These are phyloP conservation scores for Sporothrix humicola DNA, from an alignment of 2,329 filamentous ascomycete species.

Conservation along the genomic window DNA sequence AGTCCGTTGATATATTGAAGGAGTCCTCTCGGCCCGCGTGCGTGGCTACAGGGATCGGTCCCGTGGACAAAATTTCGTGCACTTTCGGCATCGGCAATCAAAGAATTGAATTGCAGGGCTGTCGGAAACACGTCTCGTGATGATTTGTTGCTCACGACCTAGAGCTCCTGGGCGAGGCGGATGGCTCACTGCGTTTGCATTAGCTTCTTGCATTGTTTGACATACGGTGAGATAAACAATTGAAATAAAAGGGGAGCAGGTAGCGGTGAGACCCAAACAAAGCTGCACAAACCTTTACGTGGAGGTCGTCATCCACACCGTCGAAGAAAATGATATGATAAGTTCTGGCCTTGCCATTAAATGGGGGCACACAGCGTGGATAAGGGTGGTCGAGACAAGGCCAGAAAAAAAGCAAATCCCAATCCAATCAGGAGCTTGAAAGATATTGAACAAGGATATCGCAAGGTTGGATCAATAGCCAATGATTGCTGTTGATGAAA, in stretches of 20 bases:
- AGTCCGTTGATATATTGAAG: background rate
- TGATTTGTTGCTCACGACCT: background rate
- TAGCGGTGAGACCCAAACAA: conserved; percentile 22
- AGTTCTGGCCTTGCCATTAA: background rate
- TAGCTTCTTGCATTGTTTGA: conserved; percentile 2
- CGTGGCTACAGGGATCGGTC: background rate
- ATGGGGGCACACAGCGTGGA: conserved; percentile 10
- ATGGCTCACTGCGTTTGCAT: too few relatives aligned
- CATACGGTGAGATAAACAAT: background rate
- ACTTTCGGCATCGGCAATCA: background rate
- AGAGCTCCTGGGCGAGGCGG: background rate
- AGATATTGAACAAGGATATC: conserved; percentile 2
- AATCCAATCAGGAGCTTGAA: background rate
- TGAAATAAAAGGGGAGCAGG: background rate
- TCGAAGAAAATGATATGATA: background rate
- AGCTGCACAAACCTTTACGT: conserved; percentile 18
- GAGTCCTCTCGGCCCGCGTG: background rate
- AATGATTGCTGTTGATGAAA: background rate
- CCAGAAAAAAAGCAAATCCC: background rate
- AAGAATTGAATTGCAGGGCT: background rate
- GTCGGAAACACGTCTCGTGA: background rate
- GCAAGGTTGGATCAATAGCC: background rate
- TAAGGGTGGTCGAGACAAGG: background rate
- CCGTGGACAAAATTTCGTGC: background rate
- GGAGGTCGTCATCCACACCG: conserved; percentile 3